Evolutionary conservation across 495 filamentous ascomycete species (phyloP).

Genomic region (Copromyces sp.): DNA sequence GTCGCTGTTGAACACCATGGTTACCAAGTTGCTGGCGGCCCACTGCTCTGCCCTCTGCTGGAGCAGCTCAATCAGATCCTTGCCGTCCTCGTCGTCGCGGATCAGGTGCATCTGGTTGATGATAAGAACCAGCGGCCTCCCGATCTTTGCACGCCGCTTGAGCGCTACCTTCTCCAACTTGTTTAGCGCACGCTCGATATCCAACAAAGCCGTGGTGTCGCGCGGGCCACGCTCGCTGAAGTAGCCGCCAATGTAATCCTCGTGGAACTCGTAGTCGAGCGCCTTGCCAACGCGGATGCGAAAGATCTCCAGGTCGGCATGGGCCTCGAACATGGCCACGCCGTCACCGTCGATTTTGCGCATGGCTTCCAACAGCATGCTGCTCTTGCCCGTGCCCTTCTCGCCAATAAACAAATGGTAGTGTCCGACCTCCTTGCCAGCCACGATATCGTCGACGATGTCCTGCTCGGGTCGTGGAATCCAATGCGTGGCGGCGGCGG

Average conservation of each 20-base stretch:
- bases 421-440: conserved; percentile 58
- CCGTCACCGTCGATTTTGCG: conserved; percentile 77
- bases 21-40: conserved; percentile 82
- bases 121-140: conserved; percentile 71
- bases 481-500: conserved; percentile 62
- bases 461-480: conserved; percentile 69
- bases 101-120: conserved; percentile 87
- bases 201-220: conserved; percentile 79
- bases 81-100: conserved; percentile 81
- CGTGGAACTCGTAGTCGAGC: conserved; percentile 82
- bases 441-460: conserved; percentile 67
- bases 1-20: conserved; percentile 85
- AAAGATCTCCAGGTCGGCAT: conserved; percentile 91
- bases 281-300: conserved; percentile 85
- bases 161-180: conserved; percentile 94
- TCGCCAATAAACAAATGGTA: conserved; percentile 94
- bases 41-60: conserved; percentile 94
- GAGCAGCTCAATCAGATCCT: conserved; percentile 83
- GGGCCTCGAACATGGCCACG: conserved; percentile 88
- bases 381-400: conserved; percentile 92
- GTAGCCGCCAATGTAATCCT: conserved; percentile 87
- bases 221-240: conserved; percentile 91
- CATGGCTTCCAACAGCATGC: conserved; percentile 93
- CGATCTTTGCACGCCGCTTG: conserved; percentile 42
- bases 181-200: conserved; percentile 94